A percentile compares a stretch with the other conserved stretches of the same genome.
Conservation (phyloP, 2,329 filamentous ascomycete genomes). For the Elsinoe ampelina region DNA sequence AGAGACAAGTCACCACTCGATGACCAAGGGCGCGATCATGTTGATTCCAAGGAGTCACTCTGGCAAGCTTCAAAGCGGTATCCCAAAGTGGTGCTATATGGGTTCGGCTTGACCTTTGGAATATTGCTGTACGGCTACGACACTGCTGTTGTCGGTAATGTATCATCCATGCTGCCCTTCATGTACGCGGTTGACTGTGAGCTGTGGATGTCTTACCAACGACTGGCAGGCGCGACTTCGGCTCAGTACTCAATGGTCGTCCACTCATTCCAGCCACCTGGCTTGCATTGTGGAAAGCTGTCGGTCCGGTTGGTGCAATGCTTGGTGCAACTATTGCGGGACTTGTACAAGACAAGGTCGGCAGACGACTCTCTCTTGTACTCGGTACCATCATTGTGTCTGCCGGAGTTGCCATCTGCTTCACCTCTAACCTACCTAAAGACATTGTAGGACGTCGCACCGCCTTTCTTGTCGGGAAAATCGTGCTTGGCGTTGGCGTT, state of each 20-base stretch:
- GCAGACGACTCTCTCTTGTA: neutral
- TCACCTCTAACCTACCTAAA: neutral
- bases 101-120: neutral
- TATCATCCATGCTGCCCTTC: slow-evolving; percentile 5
- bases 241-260: neutral
- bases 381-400: neutral
- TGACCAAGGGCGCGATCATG: neutral
- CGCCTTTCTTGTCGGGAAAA: slow-evolving; percentile 95
- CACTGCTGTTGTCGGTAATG: neutral
- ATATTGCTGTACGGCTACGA: slow-evolving; percentile 9
- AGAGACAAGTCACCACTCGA: neutral
- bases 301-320: slow-evolving; percentile 3
- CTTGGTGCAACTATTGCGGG: neutral
- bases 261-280: slow-evolving; percentile 3
- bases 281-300: slow-evolving; percentile 7
- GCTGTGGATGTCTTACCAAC: neutral
- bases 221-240: neutral
- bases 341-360: neutral
- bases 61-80: neutral
- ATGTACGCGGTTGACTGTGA: neutral
- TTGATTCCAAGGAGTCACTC: slow-evolving; percentile 1
- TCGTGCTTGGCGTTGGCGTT: slow-evolving; percentile 97
- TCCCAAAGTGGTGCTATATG: slow-evolving; percentile 4
- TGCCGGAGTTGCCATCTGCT: neutral
- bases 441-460: slow-evolving; percentile 27